Evolutionary conservation across 345 rosid genomes (phyloP), one percentile per base, ranked within the genome.

Genomic region (Salix exigua): DNA sequence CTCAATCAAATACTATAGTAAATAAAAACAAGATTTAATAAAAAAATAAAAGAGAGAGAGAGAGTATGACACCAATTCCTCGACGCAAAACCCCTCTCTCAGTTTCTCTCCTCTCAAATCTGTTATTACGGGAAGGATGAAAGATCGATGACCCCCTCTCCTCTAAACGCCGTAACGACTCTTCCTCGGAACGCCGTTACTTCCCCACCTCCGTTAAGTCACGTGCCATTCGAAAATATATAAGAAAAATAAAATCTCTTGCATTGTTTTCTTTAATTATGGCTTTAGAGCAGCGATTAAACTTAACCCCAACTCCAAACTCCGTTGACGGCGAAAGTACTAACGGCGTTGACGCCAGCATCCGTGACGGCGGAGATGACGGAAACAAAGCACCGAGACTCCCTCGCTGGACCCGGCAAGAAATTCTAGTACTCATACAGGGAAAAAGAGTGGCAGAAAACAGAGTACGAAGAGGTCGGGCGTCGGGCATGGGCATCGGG

Each of bases 401-500:
- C 51, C 99, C 99, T 33, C 94, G 99, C 6, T 96, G 99, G 99
- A 96, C 99, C 46, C 75, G 99, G 75, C 98, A 94, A 79, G 99
- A 96, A 82, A 96, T 96, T 44, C 89, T 92, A 12, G 98, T 96
- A 28, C 90, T 96, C 77, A 94, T 96, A 70, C 99, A 94, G 17
- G 99, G 99, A 72, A 94, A 96, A 80, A 87, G 89, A 76, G 92
- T 92, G 66, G 99, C 97, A 17, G 99, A 96, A 92, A 92, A 84
- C 53, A 89, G 94, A 51, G 92, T 87, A 72, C 79, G 98, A 69
- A 78, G 99, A 48, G 97, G 98, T 0, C 79, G 98, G 70, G 87
- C 89, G 12, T 86, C 92, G 73, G 90, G 90, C 17, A 77, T 86
- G 88, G 98, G 85, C 11, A 78, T 88, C 71, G 92, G 96, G 64